phyloP scores from a whole-genome alignment of 1,284 basidiomycete genomes.

The Trametes versicolor region DNA sequence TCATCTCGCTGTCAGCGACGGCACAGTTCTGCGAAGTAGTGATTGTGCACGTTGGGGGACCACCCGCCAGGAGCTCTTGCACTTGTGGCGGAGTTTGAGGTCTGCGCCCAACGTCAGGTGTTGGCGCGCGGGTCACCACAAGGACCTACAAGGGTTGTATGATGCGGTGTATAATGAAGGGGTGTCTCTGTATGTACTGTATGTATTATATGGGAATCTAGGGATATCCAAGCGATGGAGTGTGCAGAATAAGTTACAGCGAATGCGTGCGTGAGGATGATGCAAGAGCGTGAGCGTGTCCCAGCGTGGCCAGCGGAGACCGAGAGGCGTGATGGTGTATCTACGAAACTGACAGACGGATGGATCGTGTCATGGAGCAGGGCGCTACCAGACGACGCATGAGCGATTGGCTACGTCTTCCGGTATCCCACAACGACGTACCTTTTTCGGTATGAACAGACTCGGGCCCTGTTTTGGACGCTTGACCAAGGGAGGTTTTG shows the following conservation, averaged over 20 bases:
- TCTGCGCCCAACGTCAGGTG: neutral
- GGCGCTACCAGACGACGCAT: neutral
- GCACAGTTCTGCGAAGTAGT: neutral
- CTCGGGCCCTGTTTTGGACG: conserved; percentile 42
- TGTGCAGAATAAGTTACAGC: conserved; percentile 19
- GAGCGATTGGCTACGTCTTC: neutral
- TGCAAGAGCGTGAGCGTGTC: conserved; percentile 4
- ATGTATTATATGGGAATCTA: conserved; percentile 18
- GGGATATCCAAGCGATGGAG: conserved; percentile 15
- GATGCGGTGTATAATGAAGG: neutral
- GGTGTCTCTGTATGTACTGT: neutral
- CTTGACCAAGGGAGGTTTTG: conserved; percentile 37
- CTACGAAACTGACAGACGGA: neutral
- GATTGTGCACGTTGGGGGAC: neutral
- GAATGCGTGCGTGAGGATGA: conserved; percentile 9
- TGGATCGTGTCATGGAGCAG: conserved; percentile 5
- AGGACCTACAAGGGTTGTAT: neutral
- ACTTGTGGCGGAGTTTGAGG: neutral
- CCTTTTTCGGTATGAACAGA: conserved; percentile 46
- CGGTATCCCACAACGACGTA: conserved; percentile 1
- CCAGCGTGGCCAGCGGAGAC: neutral
- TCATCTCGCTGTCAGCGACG: neutral
- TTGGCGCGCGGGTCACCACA: neutral
- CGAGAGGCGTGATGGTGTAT: neutral
- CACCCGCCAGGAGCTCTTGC: neutral